phyloP scores from a whole-genome alignment of 1,284 basidiomycete species.

The Calocybe gambosa region DNA sequence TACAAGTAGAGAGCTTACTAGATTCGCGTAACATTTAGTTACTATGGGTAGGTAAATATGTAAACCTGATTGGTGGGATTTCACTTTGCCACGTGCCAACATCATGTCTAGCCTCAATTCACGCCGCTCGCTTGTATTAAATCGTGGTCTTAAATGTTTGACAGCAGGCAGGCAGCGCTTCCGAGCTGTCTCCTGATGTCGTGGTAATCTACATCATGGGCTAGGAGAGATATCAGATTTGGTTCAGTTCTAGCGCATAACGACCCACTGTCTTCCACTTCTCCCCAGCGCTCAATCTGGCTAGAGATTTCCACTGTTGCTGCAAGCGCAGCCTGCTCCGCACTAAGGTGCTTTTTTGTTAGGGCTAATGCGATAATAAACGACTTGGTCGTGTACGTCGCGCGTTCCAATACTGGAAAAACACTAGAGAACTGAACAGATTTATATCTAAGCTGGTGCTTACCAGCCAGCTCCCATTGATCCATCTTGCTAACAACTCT shows the following conservation, averaged over 20 bases:
- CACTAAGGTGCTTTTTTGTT: slow-evolving; percentile 68
- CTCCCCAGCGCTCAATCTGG: slow-evolving; percentile 96
- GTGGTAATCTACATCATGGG: slow-evolving; percentile 95
- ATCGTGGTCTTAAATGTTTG: slow-evolving; percentile 21
- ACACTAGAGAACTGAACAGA: not conserved
- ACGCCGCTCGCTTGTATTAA: not conserved
- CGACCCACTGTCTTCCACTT: slow-evolving; percentile 94
- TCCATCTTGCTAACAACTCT: slow-evolving; percentile 60
- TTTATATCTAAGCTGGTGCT: slow-evolving; percentile 22
- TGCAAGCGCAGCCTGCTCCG: slow-evolving; percentile 81
- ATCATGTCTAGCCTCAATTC: not conserved
- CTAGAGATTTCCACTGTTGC: slow-evolving; percentile 91
- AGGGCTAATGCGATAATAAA: slow-evolving; percentile 87
- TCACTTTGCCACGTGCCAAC: not conserved
- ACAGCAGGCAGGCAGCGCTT: slow-evolving; percentile 54
- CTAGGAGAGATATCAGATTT: slow-evolving; percentile 35
- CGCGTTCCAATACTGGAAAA: slow-evolving; percentile 80
- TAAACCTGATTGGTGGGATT: no score
- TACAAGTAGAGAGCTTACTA: no score
- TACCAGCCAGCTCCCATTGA: slow-evolving; percentile 85
- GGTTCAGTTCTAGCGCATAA: slow-evolving; percentile 1
- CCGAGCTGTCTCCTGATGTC: slow-evolving; percentile 87
- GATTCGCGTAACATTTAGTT: not conserved
- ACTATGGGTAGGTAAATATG: no score
- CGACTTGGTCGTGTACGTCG: slow-evolving; percentile 87